A percentile compares a stretch with the other conserved stretches of the same genome.
Evolutionary conservation across 805 yeast species (phyloP).

Genomic region (Suhomyces pyralidae): DNA sequence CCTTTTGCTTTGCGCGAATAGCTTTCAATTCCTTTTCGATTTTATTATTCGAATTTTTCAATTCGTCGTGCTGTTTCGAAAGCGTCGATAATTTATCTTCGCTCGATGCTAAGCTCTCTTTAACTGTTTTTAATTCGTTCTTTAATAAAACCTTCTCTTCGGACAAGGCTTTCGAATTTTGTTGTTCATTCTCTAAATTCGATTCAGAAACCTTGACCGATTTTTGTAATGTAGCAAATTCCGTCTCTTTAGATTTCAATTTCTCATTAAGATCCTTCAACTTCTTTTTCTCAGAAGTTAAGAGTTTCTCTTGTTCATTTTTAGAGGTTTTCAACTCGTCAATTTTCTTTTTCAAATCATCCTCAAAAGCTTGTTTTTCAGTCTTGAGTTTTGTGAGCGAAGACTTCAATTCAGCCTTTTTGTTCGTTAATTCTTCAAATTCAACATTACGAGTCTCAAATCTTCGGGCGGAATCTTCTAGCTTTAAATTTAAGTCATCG

Average conservation of each 20-base stretch:
- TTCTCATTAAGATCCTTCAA: conserved; percentile 24
- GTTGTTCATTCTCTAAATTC: neutral
- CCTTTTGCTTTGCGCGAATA: conserved; percentile 14
- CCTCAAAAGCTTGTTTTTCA: neutral
- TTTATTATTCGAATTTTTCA: neutral
- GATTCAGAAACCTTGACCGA: neutral
- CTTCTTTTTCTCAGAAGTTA: conserved; percentile 12
- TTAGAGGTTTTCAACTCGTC: neutral
- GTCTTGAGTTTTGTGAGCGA: neutral
- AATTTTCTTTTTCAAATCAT: neutral
- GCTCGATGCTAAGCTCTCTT: neutral
- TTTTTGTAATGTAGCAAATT: neutral
- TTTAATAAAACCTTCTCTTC: neutral
- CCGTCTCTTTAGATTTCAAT: conserved; percentile 9
- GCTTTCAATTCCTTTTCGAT: conserved; percentile 11
- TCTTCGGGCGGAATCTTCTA: neutral
- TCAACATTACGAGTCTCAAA: neutral
- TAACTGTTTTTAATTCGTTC: neutral
- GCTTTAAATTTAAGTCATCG: neutral
- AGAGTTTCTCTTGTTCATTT: conserved; percentile 13
- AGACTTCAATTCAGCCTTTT: neutral
- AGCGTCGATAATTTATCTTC: neutral
- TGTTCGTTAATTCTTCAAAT: neutral
- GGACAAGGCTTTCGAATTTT: neutral
- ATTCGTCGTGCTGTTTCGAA: neutral